These are phyloP conservation scores for Pseudoscleropodium purum DNA, from an alignment of 225 moss, liverwort and hornwort species.

Conservation along the genomic window DNA sequence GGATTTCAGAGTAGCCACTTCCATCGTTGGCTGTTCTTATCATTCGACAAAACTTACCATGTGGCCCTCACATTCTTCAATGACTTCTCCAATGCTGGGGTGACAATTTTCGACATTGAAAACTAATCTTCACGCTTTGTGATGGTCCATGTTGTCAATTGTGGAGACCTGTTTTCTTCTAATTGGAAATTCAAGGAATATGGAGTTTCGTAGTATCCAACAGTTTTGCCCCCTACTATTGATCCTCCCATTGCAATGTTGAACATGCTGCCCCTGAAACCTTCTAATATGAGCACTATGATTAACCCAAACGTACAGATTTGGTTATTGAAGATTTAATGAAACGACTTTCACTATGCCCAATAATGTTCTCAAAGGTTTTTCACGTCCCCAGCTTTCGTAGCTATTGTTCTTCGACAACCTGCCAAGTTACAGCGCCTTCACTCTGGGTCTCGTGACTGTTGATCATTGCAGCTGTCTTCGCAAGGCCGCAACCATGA, in stretches of 20 bases:
- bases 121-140: neutral
- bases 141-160: neutral
- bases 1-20: neutral
- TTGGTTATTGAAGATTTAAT: neutral
- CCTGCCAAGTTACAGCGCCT: neutral
- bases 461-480: slow-evolving; percentile 17
- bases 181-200: neutral
- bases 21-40: neutral
- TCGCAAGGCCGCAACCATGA: slow-evolving; percentile 34
- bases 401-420: neutral
- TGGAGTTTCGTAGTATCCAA: neutral
- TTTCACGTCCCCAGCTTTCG: neutral
- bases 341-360: neutral
- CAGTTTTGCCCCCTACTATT: neutral
- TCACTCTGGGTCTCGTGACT: neutral
- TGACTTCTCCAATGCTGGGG: neutral
- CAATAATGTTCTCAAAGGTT: neutral
- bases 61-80: neutral
- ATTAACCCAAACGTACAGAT: neutral
- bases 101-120: neutral
- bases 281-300: neutral
- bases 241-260: neutral
- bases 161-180: neutral
- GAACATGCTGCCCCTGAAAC: neutral
- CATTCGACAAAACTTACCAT: neutral